Conservation (phyloP, 2,329 filamentous ascomycete species). For the Atkinsonella hypoxylon region DNA sequence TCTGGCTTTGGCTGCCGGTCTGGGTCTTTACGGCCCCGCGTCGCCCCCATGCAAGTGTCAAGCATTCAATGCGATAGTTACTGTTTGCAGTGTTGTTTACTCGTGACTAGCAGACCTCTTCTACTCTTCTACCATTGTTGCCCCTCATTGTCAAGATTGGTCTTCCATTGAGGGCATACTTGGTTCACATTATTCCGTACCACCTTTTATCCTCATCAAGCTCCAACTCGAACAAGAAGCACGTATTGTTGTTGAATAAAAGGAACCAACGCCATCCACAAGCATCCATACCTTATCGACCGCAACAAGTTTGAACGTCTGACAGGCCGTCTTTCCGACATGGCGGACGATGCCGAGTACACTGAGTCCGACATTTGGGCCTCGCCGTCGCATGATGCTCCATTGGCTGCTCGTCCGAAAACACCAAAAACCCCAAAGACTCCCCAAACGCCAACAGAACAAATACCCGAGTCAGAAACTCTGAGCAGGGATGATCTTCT, state of each 20-base stretch:
- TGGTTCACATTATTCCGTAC: too few relatives aligned
- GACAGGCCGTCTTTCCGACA: slow-evolving; percentile 11
- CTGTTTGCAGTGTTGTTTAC: background rate
- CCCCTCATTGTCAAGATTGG: too few relatives aligned
- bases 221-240: too few relatives aligned
- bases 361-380: slow-evolving; percentile 38
- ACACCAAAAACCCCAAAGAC: slow-evolving; percentile 36
- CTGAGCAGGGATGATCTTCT: slow-evolving; percentile 60
- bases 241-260: too few relatives aligned
- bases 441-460: slow-evolving; percentile 31
- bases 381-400: slow-evolving; percentile 27
- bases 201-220: too few relatives aligned
- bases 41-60: background rate
- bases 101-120: background rate
- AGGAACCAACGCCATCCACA: too few relatives aligned
- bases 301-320: too few relatives aligned
- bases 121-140: background rate
- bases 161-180: too few relatives aligned
- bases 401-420: slow-evolving; percentile 19
- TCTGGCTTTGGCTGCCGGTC: too few relatives aligned
- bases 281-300: too few relatives aligned
- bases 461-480: slow-evolving; percentile 32
- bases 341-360: slow-evolving; percentile 33
- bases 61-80: background rate
- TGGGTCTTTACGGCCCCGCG: background rate